Conservation (phyloP, 1,284 basidiomycete species). For the Uromyces viciae-fabae region DNA sequence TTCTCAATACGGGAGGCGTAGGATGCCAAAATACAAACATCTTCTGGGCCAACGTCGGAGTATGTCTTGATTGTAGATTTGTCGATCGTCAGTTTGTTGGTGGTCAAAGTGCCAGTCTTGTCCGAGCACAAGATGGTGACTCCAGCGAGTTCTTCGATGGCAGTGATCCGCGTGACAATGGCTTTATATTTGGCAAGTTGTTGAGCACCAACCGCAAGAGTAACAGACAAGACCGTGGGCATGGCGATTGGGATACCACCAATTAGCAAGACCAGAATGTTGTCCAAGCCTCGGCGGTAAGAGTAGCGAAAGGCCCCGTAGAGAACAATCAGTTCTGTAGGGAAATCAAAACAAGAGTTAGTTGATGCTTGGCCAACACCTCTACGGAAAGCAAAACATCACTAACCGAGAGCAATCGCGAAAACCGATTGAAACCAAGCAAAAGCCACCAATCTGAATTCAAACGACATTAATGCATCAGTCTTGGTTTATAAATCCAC, state of each 20-base stretch:
- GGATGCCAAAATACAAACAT: constrained; percentile 85
- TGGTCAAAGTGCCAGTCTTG: constrained; percentile 94
- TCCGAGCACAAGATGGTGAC: constrained; percentile 96
- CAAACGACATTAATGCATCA: constrained; percentile 80
- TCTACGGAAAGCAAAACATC: neutral
- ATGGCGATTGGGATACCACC: constrained; percentile 97
- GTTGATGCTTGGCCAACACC: constrained; percentile 64
- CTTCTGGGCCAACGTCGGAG: constrained; percentile 78
- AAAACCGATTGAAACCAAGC: constrained; percentile 73
- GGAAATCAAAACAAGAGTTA: constrained; percentile 79
- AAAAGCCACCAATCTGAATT: constrained; percentile 94
- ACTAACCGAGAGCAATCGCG: constrained; percentile 49
- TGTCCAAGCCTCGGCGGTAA: constrained; percentile 90
- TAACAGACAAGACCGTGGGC: constrained; percentile 93
- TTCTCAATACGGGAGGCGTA: constrained; percentile 98
- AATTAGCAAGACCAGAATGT: constrained; percentile 94
- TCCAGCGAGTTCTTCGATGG: constrained; percentile 92
- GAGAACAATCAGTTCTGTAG: constrained; percentile 77
- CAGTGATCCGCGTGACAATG: constrained; percentile 95
- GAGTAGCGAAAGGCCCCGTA: constrained; percentile 80
- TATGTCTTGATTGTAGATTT: constrained; percentile 86
- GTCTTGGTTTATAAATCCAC: constrained; percentile 55
- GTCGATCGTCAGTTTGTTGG: constrained; percentile 98
- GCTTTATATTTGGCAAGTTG: constrained; percentile 98
- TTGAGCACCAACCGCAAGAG: constrained; percentile 93